A percentile compares a stretch with the other conserved stretches of the same genome.
Conservation (phyloP, 2,329 filamentous ascomycete species). For the Zalaria obscura region DNA sequence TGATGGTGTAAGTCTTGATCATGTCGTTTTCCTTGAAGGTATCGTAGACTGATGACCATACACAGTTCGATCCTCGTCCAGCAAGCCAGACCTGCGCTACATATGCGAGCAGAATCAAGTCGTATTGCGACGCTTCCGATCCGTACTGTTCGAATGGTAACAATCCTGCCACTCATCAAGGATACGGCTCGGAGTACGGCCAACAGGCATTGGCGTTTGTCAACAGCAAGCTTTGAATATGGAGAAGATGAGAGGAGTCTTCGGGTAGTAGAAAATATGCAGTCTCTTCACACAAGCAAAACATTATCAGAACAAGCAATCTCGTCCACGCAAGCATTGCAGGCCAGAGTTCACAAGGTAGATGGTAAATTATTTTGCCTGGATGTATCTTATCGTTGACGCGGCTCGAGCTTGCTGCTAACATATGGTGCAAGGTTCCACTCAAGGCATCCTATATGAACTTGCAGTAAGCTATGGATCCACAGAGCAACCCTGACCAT, state of each 20-base stretch:
- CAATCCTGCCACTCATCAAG: constrained; percentile 44
- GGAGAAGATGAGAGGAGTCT: not conserved
- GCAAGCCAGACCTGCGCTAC: constrained; percentile 43
- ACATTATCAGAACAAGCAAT: no score
- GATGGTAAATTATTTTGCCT: no score
- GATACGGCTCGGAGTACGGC: constrained; percentile 48
- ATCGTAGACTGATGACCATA: constrained; percentile 1
- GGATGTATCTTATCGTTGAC: no score
- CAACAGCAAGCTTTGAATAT: constrained; percentile 32
- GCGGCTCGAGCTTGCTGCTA: no score
- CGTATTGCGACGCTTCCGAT: constrained; percentile 50
- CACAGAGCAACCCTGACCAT: no score
- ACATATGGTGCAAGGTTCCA: no score
- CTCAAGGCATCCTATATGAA: no score
- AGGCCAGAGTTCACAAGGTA: no score
- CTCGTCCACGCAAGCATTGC: no score
- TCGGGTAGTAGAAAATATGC: no score
- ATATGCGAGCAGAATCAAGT: constrained; percentile 40
- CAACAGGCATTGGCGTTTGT: constrained; percentile 45
- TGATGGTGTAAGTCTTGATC: constrained; percentile 36
- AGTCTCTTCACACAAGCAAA: no score
- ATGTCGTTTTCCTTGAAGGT: not conserved
- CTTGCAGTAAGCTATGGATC: no score
- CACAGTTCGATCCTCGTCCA: constrained; percentile 46
- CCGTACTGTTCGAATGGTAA: constrained; percentile 55